Percentiles rank a stretch among this genome's conserved stretches.
These are phyloP conservation scores for Ophiocordyceps australis DNA, from an alignment of 2,329 filamentous ascomycete genomes.

Conservation along the genomic window DNA sequence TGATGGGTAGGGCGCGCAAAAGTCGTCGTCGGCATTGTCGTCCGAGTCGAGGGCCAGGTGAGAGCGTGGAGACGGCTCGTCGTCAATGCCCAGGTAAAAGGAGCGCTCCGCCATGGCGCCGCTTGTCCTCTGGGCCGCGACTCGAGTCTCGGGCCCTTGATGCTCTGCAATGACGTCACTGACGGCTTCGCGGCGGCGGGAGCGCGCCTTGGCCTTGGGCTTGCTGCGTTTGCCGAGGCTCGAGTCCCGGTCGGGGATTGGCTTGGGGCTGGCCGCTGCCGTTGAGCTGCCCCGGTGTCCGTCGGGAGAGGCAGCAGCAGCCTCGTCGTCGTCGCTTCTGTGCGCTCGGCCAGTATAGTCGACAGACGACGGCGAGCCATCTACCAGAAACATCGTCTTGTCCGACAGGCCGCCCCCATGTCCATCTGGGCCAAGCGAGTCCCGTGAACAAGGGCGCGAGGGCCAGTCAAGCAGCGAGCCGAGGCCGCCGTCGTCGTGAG, in stretches of 20 bases:
- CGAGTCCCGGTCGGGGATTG: constrained; percentile 50
- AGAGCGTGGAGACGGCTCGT: constrained; percentile 10
- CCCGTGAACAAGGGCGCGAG: constrained; percentile 32
- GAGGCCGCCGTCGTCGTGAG: constrained; percentile 15
- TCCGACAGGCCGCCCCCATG: constrained; percentile 43
- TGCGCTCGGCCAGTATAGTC: constrained; percentile 14
- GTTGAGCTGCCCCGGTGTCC: constrained; percentile 1
- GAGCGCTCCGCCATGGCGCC: constrained; percentile 5
- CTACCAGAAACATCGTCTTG: constrained; percentile 40
- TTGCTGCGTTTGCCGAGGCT: constrained; percentile 38
- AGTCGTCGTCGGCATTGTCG: too few species aligned
- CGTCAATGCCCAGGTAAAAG: constrained; percentile 11
- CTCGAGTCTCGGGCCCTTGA: too few species aligned
- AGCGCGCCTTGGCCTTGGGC: constrained; percentile 32
- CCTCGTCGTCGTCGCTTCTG: constrained; percentile 30
- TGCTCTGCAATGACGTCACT: constrained; percentile 24
- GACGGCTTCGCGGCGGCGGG: constrained; percentile 24
- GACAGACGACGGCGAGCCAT: constrained; percentile 33
- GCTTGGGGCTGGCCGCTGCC: constrained; percentile 30
- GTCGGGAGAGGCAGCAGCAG: constrained; percentile 8
- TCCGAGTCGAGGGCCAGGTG: constrained; percentile 17
- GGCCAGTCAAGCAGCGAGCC: constrained; percentile 8
- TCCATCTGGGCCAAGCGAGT: constrained; percentile 46
- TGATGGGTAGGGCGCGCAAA: constrained; percentile 54
- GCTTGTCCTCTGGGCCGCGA: too few species aligned